phyloP scores from a whole-genome alignment of 441 rosid genomes.

The Corymbia citriodora region DNA sequence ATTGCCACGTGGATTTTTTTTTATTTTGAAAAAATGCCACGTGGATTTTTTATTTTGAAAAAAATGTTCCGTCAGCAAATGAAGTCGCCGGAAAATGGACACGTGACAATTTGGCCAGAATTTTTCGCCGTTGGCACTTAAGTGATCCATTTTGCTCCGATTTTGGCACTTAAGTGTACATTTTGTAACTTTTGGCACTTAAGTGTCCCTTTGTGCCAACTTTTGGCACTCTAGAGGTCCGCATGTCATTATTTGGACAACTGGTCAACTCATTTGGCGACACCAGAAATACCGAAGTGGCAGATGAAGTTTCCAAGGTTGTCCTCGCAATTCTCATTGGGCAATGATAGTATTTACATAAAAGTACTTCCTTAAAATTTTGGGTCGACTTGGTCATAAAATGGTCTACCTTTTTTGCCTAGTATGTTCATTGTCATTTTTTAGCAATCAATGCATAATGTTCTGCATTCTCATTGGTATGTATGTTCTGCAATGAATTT shows the following conservation, averaged over 20 bases:
- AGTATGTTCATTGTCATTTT: background rate
- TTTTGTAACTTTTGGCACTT: too few relatives aligned
- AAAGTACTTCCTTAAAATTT: background rate
- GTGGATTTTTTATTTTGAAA: too few relatives aligned
- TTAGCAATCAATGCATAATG: background rate
- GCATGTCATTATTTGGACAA: slow-evolving; percentile 55
- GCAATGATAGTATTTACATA: background rate
- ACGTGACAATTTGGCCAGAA: too few relatives aligned
- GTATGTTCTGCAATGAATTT: background rate
- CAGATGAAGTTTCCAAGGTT: slow-evolving; percentile 47
- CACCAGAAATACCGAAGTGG: slow-evolving; percentile 31
- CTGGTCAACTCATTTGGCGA: slow-evolving; percentile 54
- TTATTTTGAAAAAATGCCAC: too few relatives aligned
- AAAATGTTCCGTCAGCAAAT: too few relatives aligned
- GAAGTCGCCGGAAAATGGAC: too few relatives aligned
- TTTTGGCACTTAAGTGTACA: too few relatives aligned
- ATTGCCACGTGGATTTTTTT: too few relatives aligned
- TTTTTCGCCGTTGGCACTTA: too few relatives aligned
- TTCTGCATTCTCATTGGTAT: background rate
- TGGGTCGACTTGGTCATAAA: background rate
- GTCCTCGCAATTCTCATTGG: background rate
- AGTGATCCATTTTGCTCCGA: too few relatives aligned
- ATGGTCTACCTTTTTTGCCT: background rate
- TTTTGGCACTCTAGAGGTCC: too few relatives aligned
- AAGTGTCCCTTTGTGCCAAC: too few relatives aligned